phyloP scores from a whole-genome alignment of 2,329 filamentous ascomycete genomes.

The Fusarium heterosporum region DNA sequence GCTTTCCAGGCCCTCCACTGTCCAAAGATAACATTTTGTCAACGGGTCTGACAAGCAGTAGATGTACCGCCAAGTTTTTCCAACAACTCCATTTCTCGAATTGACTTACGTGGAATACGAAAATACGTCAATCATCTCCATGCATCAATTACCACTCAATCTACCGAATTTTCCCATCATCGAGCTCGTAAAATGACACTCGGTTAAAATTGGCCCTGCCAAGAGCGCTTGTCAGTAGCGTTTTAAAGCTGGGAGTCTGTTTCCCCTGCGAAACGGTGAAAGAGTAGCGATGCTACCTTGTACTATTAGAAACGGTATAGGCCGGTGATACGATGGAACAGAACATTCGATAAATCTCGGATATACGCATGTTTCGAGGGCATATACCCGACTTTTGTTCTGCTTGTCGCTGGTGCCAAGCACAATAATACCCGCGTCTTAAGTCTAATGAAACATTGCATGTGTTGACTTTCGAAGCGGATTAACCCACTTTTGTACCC shows the following conservation, averaged over 20 bases:
- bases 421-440: not conserved
- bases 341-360: conserved; percentile 14
- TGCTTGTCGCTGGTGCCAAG: conserved; percentile 6
- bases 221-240: not conserved
- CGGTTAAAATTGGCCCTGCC: not conserved
- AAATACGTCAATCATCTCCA: no score
- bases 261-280: not conserved
- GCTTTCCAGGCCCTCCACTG: no score
- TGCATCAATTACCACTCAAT: no score
- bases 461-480: conserved; percentile 36
- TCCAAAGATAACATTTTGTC: no score
- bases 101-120: no score
- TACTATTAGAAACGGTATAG: not conserved
- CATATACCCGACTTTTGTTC: conserved; percentile 8
- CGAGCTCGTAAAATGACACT: not conserved
- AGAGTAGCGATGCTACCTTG: not conserved
- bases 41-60: no score
- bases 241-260: not conserved
- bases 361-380: conserved; percentile 21
- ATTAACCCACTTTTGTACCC: conserved; percentile 5
- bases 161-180: not conserved
- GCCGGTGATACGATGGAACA: not conserved
- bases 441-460: conserved; percentile 19
- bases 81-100: no score
- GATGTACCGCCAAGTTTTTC: no score